These are phyloP conservation scores for Phylloboletellus chloephorus DNA, from an alignment of 1,284 basidiomycete species.

Conservation along the genomic window DNA sequence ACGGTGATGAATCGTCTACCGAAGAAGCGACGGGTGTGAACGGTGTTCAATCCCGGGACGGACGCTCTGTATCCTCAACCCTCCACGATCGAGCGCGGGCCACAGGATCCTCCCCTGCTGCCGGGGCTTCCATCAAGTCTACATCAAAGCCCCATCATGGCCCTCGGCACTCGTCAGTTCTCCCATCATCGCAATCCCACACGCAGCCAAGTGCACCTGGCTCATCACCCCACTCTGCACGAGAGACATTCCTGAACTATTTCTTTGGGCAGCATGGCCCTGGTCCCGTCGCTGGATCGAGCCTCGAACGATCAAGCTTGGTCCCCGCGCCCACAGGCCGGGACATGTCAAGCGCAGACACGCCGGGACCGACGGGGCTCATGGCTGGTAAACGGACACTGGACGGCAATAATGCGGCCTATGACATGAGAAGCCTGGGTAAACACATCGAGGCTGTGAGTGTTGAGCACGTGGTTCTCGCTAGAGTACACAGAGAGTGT, in stretches of 20 bases:
- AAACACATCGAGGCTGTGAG: conserved; percentile 91
- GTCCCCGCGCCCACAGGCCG: conserved; percentile 48
- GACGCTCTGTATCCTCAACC: conserved; percentile 76
- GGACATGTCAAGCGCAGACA: conserved; percentile 53
- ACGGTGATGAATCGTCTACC: conserved; percentile 53
- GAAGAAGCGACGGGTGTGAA: conserved; percentile 51
- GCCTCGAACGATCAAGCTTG: conserved; percentile 34
- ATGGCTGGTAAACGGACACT: conserved; percentile 61
- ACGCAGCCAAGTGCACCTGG: conserved; percentile 32
- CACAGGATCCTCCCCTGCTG: conserved; percentile 29
- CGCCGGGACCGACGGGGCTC: conserved; percentile 48
- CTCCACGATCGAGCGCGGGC: conserved; percentile 65
- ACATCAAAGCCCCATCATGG: conserved; percentile 33
- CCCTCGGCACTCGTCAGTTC: conserved; percentile 32
- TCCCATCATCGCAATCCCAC: conserved; percentile 23
- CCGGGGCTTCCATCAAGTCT: conserved; percentile 34
- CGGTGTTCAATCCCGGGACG: conserved; percentile 51
- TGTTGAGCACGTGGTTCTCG: conserved; percentile 18
- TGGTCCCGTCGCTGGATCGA: conserved; percentile 53
- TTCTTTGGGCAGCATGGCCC: conserved; percentile 87
- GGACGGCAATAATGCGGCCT: conserved; percentile 82
- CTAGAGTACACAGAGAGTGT: neutral
- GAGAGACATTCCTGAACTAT: conserved; percentile 91
- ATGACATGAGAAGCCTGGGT: conserved; percentile 97
- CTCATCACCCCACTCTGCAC: conserved; percentile 51